phyloP scores from a whole-genome alignment of 306 rosid species.

The Cicer pinnatifidum region DNA sequence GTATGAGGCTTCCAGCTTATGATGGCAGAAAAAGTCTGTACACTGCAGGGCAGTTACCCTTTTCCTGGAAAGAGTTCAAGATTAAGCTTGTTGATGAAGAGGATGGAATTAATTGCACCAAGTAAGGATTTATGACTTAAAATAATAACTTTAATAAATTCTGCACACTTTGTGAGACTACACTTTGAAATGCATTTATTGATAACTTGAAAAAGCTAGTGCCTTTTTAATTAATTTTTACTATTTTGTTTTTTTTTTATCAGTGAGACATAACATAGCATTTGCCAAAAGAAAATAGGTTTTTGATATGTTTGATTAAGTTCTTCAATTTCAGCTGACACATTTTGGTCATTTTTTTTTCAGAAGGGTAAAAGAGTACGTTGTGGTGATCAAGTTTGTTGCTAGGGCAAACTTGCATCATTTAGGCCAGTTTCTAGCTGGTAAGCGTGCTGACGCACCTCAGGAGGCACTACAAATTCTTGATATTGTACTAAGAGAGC shows the following conservation, averaged over 20 bases:
- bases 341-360: slow-evolving; percentile 29
- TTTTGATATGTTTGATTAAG: slow-evolving; percentile 8
- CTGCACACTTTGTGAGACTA: slow-evolving; percentile 38
- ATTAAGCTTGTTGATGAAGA: slow-evolving; percentile 78
- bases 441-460: slow-evolving; percentile 88
- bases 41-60: slow-evolving; percentile 97
- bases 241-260: neutral
- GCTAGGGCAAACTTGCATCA: slow-evolving; percentile 95
- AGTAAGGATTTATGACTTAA: slow-evolving; percentile 55
- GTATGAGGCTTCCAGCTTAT: slow-evolving; percentile 94
- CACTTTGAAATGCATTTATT: slow-evolving; percentile 1
- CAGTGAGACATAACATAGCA: neutral
- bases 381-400: slow-evolving; percentile 84
- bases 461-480: slow-evolving; percentile 91
- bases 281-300: slow-evolving; percentile 7
- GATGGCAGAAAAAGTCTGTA: slow-evolving; percentile 97
- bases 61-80: slow-evolving; percentile 82
- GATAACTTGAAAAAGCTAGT: neutral
- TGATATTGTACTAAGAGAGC: slow-evolving; percentile 88
- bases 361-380: slow-evolving; percentile 81
- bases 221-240: neutral
- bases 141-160: slow-evolving; percentile 31
- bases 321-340: slow-evolving; percentile 32
- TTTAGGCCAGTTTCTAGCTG: slow-evolving; percentile 91
- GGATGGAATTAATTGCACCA: slow-evolving; percentile 68